These are phyloP conservation scores for Dictyophora rubrovolvata DNA, from an alignment of 768 basidiomycete species.

Conservation along the genomic window DNA sequence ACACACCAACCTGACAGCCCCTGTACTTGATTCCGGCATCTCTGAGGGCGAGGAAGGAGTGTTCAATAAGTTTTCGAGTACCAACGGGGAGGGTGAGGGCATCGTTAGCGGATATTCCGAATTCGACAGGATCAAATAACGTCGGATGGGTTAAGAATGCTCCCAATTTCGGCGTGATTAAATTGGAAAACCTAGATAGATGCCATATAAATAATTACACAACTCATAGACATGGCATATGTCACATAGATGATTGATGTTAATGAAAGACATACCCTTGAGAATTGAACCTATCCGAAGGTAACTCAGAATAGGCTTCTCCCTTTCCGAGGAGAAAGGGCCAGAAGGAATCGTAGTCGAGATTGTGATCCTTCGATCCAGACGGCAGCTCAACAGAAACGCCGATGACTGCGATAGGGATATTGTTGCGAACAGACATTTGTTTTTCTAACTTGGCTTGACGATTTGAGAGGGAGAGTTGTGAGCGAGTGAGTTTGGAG, in stretches of 20 bases:
- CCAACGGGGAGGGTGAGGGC: constrained; percentile 23
- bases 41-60: constrained; percentile 18
- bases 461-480: background rate
- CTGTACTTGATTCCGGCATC: constrained; percentile 16
- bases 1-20: constrained; percentile 13
- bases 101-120: constrained; percentile 24
- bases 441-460: background rate
- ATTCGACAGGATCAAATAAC: constrained; percentile 25
- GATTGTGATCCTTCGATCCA: constrained; percentile 21
- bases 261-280: constrained; percentile 18
- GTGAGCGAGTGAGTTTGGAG: background rate
- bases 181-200: background rate
- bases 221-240: background rate
- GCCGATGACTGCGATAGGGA: constrained; percentile 14
- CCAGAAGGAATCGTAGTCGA: constrained; percentile 26
- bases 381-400: constrained; percentile 31
- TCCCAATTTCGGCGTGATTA: constrained; percentile 6
- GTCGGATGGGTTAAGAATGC: constrained; percentile 24
- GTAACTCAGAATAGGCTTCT: constrained; percentile 25
- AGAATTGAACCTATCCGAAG: constrained; percentile 24
- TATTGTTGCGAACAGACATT: background rate
- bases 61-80: constrained; percentile 22
- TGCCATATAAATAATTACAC: too few relatives aligned
- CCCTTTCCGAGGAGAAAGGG: constrained; percentile 25
- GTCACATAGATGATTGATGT: background rate